A percentile compares a stretch with the other conserved stretches of the same genome.
These are phyloP conservation scores for Sequoia sempervirens DNA, from an alignment of 75 land plant genomes.

Conservation along the genomic window DNA sequence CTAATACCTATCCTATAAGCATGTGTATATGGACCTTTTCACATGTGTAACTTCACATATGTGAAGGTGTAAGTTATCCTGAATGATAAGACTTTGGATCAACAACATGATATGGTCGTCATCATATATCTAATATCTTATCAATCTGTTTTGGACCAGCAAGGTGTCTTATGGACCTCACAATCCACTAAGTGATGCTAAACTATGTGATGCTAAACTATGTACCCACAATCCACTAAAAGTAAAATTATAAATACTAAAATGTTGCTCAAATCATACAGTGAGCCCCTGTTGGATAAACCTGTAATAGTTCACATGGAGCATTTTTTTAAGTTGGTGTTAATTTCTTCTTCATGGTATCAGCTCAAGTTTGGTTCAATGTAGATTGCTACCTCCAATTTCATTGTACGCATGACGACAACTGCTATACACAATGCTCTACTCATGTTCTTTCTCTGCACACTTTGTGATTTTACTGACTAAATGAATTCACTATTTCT, in stretches of 20 bases:
- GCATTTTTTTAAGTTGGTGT: not conserved
- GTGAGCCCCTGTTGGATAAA: not conserved
- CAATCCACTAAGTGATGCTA: not conserved
- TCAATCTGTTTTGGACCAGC: not conserved
- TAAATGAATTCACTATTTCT: not conserved
- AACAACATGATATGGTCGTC: not conserved
- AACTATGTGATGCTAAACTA: no score
- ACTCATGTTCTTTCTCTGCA: not conserved
- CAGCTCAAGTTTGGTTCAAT: not conserved
- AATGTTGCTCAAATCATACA: not conserved
- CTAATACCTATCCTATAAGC: not conserved
- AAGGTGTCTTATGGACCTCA: not conserved
- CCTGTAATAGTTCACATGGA: not conserved
- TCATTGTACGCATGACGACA: not conserved
- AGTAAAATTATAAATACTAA: not conserved
- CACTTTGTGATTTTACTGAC: not conserved
- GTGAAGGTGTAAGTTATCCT: not conserved
- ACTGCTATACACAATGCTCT: not conserved
- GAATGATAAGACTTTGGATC: not conserved
- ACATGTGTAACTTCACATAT: not conserved
- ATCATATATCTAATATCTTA: not conserved
- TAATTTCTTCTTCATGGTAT: not conserved
- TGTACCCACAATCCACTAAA: not conserved
- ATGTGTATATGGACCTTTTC: not conserved
- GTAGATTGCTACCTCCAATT: not conserved